Percentiles rank a stretch among this genome's conserved stretches.
Conservation (phyloP, 495 filamentous ascomycete genomes). For the Penicillium robsamsonii region DNA sequence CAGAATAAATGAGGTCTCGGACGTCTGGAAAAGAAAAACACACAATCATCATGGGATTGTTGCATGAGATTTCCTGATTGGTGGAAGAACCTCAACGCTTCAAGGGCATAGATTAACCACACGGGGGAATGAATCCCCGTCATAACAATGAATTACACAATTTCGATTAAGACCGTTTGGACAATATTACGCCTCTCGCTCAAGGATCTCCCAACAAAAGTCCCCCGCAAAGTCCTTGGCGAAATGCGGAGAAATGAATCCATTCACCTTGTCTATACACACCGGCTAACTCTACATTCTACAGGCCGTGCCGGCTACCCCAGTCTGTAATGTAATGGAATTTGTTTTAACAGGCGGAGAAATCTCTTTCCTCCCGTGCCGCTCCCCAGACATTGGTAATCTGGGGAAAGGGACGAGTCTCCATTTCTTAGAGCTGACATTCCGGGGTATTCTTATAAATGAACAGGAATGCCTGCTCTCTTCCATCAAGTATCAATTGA, state of each 20-base stretch:
- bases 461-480: too few species aligned
- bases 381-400: neutral
- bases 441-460: slow-evolving; percentile 7
- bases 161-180: neutral
- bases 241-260: slow-evolving; percentile 18
- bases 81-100: slow-evolving; percentile 15
- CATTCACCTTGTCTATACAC: neutral
- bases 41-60: neutral
- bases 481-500: neutral
- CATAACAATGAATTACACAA: neutral
- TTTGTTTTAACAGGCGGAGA: slow-evolving; percentile 35
- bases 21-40: slow-evolving; percentile 6
- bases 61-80: slow-evolving; percentile 13
- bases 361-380: slow-evolving; percentile 17
- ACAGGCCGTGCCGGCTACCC: slow-evolving; percentile 13
- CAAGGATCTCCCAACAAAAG: neutral
- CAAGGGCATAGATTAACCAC: slow-evolving; percentile 15
- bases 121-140: slow-evolving; percentile 18
- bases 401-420: neutral
- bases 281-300: neutral
- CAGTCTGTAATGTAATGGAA: neutral
- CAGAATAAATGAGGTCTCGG: neutral
- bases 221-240: slow-evolving; percentile 17
- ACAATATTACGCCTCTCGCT: neutral
- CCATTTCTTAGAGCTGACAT: neutral